A percentile compares a stretch with the other conserved stretches of the same genome.
Conservation (phyloP, 306 rosid genomes). For the Cicer chorassanicum region DNA sequence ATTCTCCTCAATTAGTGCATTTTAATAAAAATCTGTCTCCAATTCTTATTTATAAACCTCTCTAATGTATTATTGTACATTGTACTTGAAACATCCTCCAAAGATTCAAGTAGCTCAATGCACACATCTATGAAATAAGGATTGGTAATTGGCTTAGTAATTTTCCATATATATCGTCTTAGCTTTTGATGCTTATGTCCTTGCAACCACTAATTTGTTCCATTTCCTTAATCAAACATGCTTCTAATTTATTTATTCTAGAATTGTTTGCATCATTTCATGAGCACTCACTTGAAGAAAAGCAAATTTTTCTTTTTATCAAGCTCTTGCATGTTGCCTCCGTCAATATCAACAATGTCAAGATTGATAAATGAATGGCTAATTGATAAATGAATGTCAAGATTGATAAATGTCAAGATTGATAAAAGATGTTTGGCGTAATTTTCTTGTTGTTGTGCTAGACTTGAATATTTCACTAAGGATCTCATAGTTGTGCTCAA, state of each 20-base stretch:
- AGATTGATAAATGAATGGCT: no score
- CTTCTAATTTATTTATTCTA: neutral
- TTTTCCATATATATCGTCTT: no score
- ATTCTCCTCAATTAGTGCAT: neutral
- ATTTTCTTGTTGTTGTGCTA: neutral
- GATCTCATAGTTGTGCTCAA: neutral
- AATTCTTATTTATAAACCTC: neutral
- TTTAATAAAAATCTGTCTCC: neutral
- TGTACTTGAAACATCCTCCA: no score
- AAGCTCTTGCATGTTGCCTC: neutral
- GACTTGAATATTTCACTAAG: conserved; percentile 6
- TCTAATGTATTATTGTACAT: neutral
- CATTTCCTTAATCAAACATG: neutral
- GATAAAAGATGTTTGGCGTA: neutral
- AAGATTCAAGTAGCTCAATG: no score
- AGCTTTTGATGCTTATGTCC: no score
- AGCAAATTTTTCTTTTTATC: neutral
- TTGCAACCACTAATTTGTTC: neutral
- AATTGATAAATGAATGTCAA: no score
- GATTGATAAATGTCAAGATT: neutral
- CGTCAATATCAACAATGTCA: neutral
- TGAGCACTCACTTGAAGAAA: neutral
- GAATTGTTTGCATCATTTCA: neutral
- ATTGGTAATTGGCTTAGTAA: no score
- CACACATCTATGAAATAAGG: no score